Percentiles rank a stretch among this genome's conserved stretches.
These are phyloP conservation scores for Pichia sp. DNA, from an alignment of 1,139 yeast species.

Conservation along the genomic window DNA sequence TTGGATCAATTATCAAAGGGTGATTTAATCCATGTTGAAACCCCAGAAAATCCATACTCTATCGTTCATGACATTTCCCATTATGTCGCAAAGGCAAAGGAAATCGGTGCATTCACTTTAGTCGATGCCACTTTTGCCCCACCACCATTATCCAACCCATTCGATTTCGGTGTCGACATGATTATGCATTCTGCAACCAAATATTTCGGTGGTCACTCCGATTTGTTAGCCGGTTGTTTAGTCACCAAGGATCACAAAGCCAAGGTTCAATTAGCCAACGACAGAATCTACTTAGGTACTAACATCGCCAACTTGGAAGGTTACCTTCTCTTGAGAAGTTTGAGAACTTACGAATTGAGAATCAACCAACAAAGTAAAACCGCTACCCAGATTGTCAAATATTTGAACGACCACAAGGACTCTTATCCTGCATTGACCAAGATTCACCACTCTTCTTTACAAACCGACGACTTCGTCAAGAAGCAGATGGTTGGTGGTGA, in stretches of 20 bases:
- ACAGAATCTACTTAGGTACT: conserved; percentile 72
- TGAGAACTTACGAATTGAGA: conserved; percentile 76
- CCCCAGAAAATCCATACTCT: conserved; percentile 87
- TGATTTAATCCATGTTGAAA: conserved; percentile 79
- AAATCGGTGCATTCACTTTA: conserved; percentile 64
- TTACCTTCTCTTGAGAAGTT: conserved; percentile 69
- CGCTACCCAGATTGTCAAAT: conserved; percentile 63
- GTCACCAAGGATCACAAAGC: conserved; percentile 55
- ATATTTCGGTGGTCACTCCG: conserved; percentile 95
- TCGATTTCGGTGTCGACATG: conserved; percentile 76
- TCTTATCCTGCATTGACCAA: conserved; percentile 49
- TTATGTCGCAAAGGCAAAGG: conserved; percentile 69
- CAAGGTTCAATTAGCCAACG: conserved; percentile 48
- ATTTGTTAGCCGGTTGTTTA: conserved; percentile 77
- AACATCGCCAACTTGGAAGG: conserved; percentile 78
- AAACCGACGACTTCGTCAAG: conserved; percentile 59
- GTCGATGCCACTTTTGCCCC: conserved; percentile 96
- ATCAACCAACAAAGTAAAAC: conserved; percentile 61
- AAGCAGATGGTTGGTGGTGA: conserved; percentile 64
- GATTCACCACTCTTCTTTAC: conserved; percentile 74
- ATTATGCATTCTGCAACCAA: conserved; percentile 91
- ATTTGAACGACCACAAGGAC: conserved; percentile 46
- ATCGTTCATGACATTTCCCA: conserved; percentile 55
- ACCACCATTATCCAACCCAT: conserved; percentile 83
- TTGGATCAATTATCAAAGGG: conserved; percentile 53